Evolutionary conservation across 2,329 filamentous ascomycete genomes (phyloP), one percentile per base, ranked within the genome.

Genomic region (Amauroascus verrucosus): DNA sequence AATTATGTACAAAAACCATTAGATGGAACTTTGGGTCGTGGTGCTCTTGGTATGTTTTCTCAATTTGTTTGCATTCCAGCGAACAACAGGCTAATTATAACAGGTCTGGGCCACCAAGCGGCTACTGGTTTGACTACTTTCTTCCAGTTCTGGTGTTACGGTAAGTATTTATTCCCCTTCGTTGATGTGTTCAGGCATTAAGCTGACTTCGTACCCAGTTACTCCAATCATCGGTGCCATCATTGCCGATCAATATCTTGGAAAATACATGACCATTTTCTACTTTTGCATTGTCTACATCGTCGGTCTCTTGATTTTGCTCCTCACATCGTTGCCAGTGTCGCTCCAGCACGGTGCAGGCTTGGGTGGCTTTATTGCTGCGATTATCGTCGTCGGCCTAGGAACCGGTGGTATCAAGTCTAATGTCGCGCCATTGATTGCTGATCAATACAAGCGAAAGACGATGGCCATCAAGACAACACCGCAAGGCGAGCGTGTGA

Each of bases 331-430:
- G 1, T 69, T 80, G 1, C 79, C 79, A 0, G 55, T 58, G 1
- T 68, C 79, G 26, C 66, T 83, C 24, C 66, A 74, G 13, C 65
- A 74, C 52, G 72, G 77, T 38, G 71, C 71, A 26, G 74, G 76
- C 37, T 64, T 82, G n/a, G 75, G 71, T 47, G 77, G 76, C n/a
- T 76, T 82, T 61, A 69, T 80, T 46, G 67, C 74, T 13, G 71
- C 79, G 8, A 73, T 82, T 57, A 72, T 85, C 59, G 65, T 85
- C 57, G 82, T 85, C 56, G 83, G 82, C 56, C 64, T 85, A 11
- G 83, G 82, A 50, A 84, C 82, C 1, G 83, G 83, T 60, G 59
- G 81, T 56, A 84, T 86, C 72, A 86, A 86, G 71, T 78, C 80
- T 59, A 85, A 85, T 66, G 76, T 79, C 43, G 72, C 74, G 48